phyloP scores from a whole-genome alignment of 1,284 basidiomycete species.

The Ustilago cynodontis region DNA sequence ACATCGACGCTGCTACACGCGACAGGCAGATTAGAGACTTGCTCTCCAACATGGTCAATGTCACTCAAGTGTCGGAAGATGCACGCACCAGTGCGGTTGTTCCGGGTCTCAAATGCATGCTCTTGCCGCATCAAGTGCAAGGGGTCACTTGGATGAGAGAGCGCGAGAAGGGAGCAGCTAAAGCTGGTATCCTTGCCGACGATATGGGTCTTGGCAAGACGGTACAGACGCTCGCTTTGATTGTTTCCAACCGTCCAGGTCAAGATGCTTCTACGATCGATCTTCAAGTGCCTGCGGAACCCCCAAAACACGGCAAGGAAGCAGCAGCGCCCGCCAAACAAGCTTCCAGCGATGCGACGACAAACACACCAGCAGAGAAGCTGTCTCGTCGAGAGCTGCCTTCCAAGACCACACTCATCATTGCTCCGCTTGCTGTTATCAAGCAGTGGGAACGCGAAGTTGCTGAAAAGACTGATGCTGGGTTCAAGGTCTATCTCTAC shows the following conservation, averaged over 20 bases:
- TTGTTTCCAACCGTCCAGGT: constrained; percentile 89
- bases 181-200: constrained; percentile 87
- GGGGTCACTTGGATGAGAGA: constrained; percentile 89
- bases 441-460: constrained; percentile 92
- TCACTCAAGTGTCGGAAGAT: constrained; percentile 46
- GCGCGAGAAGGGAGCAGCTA: constrained; percentile 79
- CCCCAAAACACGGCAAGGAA: constrained; percentile 24
- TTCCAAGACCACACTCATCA: constrained; percentile 60
- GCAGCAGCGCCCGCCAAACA: background rate
- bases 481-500: constrained; percentile 63
- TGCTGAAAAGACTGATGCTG: constrained; percentile 77
- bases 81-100: constrained; percentile 33
- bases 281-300: constrained; percentile 68
- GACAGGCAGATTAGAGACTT: constrained; percentile 60
- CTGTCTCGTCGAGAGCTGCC: constrained; percentile 30
- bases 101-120: constrained; percentile 74
- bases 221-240: constrained; percentile 88
- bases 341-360: constrained; percentile 6
- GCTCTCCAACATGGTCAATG: constrained; percentile 58
- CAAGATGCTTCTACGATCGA: constrained; percentile 81
- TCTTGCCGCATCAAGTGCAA: constrained; percentile 88
- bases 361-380: constrained; percentile 11
- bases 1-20: constrained; percentile 51
- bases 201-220: constrained; percentile 95
- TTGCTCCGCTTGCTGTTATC: constrained; percentile 77